phyloP scores from a whole-genome alignment of 2,329 filamentous ascomycete genomes.

The Chaetothyriales sp. region DNA sequence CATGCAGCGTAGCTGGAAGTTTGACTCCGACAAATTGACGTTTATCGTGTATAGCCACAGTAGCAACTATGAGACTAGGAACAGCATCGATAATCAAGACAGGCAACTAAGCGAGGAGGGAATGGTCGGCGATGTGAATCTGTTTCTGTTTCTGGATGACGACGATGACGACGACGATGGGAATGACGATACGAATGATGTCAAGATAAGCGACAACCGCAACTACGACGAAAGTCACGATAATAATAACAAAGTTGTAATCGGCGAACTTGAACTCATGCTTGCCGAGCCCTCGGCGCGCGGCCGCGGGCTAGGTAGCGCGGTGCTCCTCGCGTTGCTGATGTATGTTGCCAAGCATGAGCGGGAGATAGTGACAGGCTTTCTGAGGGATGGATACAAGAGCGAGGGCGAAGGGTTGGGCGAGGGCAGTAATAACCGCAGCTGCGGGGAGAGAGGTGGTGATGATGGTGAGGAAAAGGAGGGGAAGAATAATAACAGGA shows the following conservation, averaged over 20 bases:
- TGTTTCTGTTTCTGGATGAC: constrained; percentile 55
- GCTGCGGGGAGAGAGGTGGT: too few species aligned
- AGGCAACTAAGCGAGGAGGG: constrained; percentile 39
- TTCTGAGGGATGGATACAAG: neutral
- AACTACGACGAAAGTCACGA: neutral
- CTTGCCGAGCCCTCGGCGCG: constrained; percentile 50
- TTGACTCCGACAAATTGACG: constrained; percentile 72
- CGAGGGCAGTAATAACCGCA: neutral
- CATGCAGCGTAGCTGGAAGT: constrained; percentile 82
- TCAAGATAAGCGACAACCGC: too few species aligned
- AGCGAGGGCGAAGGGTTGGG: too few species aligned
- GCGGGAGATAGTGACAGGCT: constrained; percentile 34
- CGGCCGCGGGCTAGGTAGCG: constrained; percentile 50
- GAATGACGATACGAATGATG: neutral
- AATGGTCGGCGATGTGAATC: constrained; percentile 65
- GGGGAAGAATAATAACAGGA: constrained; percentile 4
- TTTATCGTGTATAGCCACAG: constrained; percentile 50
- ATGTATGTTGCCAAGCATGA: constrained; percentile 49
- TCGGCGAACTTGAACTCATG: constrained; percentile 80
- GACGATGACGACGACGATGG: constrained; percentile 29
- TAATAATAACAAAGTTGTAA: constrained; percentile 21
- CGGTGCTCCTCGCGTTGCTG: constrained; percentile 55
- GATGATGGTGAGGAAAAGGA: constrained; percentile 9
- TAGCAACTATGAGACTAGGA: neutral
- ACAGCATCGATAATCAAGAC: constrained; percentile 17